Evolutionary conservation across 1,139 yeast species (phyloP).

Genomic region (Debaryomyces fabryi): DNA sequence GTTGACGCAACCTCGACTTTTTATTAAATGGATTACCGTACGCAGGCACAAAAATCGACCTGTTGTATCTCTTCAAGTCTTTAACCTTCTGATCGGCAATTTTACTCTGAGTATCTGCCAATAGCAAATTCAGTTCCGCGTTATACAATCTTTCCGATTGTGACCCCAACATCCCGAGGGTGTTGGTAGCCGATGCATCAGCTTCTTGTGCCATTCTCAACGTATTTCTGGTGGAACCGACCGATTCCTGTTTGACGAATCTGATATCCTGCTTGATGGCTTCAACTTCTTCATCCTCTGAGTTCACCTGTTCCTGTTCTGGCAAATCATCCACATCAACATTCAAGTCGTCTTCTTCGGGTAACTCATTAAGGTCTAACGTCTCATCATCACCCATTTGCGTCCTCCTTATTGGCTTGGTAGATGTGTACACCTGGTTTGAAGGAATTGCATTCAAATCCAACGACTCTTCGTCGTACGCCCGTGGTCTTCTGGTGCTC

Average conservation of each 20-base stretch:
- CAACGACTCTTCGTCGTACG: slow-evolving; percentile 33
- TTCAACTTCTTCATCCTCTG: slow-evolving; percentile 87
- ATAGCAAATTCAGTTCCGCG: slow-evolving; percentile 74
- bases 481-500: slow-evolving; percentile 8
- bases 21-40: slow-evolving; percentile 85
- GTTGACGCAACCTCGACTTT: slow-evolving; percentile 72
- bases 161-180: slow-evolving; percentile 88
- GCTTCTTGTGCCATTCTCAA: slow-evolving; percentile 89
- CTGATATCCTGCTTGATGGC: slow-evolving; percentile 82
- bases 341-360: slow-evolving; percentile 45
- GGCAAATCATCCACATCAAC: slow-evolving; percentile 47
- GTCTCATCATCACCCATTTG: slow-evolving; percentile 25
- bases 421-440: slow-evolving; percentile 31
- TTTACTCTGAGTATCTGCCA: slow-evolving; percentile 80
- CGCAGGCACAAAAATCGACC: slow-evolving; percentile 83
- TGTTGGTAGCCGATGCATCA: slow-evolving; percentile 85
- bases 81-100: slow-evolving; percentile 84
- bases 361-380: slow-evolving; percentile 40
- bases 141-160: slow-evolving; percentile 85
- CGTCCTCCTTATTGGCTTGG: slow-evolving; percentile 30
- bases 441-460: slow-evolving; percentile 48
- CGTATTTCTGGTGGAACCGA: slow-evolving; percentile 84
- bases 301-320: slow-evolving; percentile 49
- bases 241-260: slow-evolving; percentile 85
- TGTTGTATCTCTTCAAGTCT: slow-evolving; percentile 76